Evolutionary conservation across 140 eudicot genomes (phyloP).

Genomic region (Senecio squalidus): DNA sequence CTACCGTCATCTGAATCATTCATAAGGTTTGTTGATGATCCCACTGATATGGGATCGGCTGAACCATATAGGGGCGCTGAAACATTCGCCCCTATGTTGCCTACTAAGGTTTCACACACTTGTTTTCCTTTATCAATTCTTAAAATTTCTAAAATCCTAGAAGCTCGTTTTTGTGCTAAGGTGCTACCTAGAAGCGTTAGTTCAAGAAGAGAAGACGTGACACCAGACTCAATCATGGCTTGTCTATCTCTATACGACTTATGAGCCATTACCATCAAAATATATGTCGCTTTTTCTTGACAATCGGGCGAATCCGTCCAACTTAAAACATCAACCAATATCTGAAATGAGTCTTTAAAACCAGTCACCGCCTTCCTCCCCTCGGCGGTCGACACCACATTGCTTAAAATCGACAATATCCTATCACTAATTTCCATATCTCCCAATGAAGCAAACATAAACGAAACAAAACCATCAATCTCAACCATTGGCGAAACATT

Average conservation of each 20-base stretch:
- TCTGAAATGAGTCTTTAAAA: constrained; percentile 48
- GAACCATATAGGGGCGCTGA: constrained; percentile 70
- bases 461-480: constrained; percentile 42
- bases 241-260: constrained; percentile 75
- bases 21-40: constrained; percentile 8
- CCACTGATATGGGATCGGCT: constrained; percentile 18
- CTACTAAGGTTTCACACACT: constrained; percentile 43
- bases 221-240: constrained; percentile 75
- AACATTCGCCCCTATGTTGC: constrained; percentile 30
- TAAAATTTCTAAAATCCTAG: constrained; percentile 73
- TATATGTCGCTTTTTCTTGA: constrained; percentile 77
- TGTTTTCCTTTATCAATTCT: constrained; percentile 85
- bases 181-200: constrained; percentile 84
- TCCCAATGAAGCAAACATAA: constrained; percentile 48
- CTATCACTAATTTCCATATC: constrained; percentile 80
- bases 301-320: constrained; percentile 90
- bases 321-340: constrained; percentile 57
- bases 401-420: constrained; percentile 62
- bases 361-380: constrained; percentile 58
- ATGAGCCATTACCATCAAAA: constrained; percentile 94
- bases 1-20: constrained; percentile 32
- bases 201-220: constrained; percentile 79
- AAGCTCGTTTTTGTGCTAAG: constrained; percentile 91
- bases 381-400: constrained; percentile 58
- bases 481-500: constrained; percentile 52